Evolutionary conservation across 805 yeast genomes (phyloP), one percentile per base, ranked within the genome.

Genomic region (Brettanomyces naardenensis): DNA sequence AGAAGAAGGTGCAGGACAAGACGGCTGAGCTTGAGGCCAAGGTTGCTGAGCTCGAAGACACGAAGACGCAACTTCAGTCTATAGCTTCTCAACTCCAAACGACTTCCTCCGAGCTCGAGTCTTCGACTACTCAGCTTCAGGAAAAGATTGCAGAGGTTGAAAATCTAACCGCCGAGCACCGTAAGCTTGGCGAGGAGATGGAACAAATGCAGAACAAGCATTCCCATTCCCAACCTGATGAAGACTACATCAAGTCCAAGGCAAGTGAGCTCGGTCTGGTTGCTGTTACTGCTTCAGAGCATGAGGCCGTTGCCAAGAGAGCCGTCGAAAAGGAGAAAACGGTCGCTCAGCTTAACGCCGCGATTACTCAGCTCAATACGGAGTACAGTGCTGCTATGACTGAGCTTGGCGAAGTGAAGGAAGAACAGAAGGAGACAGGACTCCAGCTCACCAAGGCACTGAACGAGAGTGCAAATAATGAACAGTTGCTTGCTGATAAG

Each of bases 211-310:
- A 40, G 10, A 26, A 31, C n/a, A 17, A 19, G 20, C 19, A 19
- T 7, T n/a, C 39, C 11, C 23, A 26, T n/a, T 15, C 26, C 5
- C 32, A 38, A n/a, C 20, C 33, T 9, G 10, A 18, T 18, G 37
- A 35, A 19, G 59, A 53, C 1, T 56, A 54, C 28, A 19, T 54
- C 4, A 34, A 37, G 25, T 35, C 33, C 6, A 48, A 45, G 33
- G 52, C 58, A 2, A 18, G 23, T n/a, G 29, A 14, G 7, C 35
- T 37, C 10, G 56, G 48, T 0, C 39, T 43, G 19, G 46, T 47
- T n/a, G 42, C 51, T 4, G 19, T 52, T 20, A 48, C 54, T 29
- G 33, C 41, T 15, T 31, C 43, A 18, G 51, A 47, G 17, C 45
- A 47, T 29, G 28, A 21, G 11, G 20, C 28, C 13, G 25, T 33